Evolutionary conservation across 495 filamentous ascomycete genomes (phyloP).

Genomic region (Xylona heveae): DNA sequence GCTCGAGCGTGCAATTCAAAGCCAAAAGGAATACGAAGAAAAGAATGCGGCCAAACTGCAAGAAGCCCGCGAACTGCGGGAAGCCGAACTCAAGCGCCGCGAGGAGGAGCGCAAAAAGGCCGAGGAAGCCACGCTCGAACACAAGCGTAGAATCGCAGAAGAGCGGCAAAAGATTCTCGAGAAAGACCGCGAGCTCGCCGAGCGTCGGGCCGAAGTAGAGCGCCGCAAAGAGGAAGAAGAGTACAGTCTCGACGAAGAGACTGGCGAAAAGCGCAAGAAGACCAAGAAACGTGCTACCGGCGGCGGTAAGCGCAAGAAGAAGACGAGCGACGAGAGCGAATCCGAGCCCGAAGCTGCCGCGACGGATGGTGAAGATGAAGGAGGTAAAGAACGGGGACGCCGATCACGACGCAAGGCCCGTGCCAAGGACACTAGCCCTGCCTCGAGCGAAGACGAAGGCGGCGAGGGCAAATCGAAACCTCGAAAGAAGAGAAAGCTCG

Average conservation of each 20-base stretch:
- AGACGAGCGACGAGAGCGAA: slow-evolving; percentile 46
- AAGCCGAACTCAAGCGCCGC: slow-evolving; percentile 50
- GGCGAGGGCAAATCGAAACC: slow-evolving; percentile 15
- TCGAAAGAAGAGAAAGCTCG: slow-evolving; percentile 37
- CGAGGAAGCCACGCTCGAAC: slow-evolving; percentile 42
- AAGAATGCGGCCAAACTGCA: slow-evolving; percentile 71
- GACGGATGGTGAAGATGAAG: slow-evolving; percentile 15
- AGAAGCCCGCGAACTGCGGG: slow-evolving; percentile 49
- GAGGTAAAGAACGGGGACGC: slow-evolving; percentile 11
- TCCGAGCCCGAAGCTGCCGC: slow-evolving; percentile 25
- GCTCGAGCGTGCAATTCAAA: slow-evolving; percentile 61
- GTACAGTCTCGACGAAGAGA: slow-evolving; percentile 54
- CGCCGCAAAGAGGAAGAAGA: slow-evolving; percentile 42
- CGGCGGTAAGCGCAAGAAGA: slow-evolving; percentile 28
- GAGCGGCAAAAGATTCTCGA: slow-evolving; percentile 64
- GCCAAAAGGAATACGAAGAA: slow-evolving; percentile 78
- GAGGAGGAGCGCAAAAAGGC: slow-evolving; percentile 49
- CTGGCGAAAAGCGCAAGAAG: slow-evolving; percentile 53
- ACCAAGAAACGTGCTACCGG: slow-evolving; percentile 26
- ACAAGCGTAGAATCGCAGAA: slow-evolving; percentile 55
- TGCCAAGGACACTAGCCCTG: slow-evolving; percentile 11
- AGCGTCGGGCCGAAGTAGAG: slow-evolving; percentile 52
- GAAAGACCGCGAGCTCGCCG: slow-evolving; percentile 47
- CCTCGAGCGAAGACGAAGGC: slow-evolving; percentile 25
- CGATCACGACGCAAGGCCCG: slow-evolving; percentile 5